A percentile compares a stretch with the other conserved stretches of the same genome.
Evolutionary conservation across 2,329 filamentous ascomycete genomes (phyloP).

Genomic region (Paraphaeosphaeria sporulosa): DNA sequence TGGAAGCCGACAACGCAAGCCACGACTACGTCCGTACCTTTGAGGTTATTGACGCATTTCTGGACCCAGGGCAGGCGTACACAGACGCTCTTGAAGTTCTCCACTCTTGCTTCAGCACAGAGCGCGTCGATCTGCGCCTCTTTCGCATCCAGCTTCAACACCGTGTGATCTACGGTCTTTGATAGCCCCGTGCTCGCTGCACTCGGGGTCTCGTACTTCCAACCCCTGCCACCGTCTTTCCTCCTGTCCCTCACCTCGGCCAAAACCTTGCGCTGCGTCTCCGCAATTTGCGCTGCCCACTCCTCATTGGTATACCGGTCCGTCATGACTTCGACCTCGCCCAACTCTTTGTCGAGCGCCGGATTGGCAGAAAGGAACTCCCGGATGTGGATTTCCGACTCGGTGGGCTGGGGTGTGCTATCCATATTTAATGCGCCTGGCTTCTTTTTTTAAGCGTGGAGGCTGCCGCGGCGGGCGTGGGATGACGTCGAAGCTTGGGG

Average conservation of each 20-base stretch:
- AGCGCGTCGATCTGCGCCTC: constrained; percentile 59
- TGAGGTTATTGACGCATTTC: constrained; percentile 58
- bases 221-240: constrained; percentile 21
- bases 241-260: constrained; percentile 38
- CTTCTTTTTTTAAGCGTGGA: constrained; percentile 16
- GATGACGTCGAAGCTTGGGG: constrained; percentile 19
- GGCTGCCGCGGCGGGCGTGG: constrained; percentile 15
- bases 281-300: constrained; percentile 52
- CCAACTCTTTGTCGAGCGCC: constrained; percentile 35
- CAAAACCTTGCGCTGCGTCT: constrained; percentile 42
- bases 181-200: constrained; percentile 42
- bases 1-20: constrained; percentile 68
- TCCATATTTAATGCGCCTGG: constrained; percentile 22
- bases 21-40: constrained; percentile 57
- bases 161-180: constrained; percentile 57
- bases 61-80: constrained; percentile 63
- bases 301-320: constrained; percentile 55
- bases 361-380: constrained; percentile 45
- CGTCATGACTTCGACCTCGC: constrained; percentile 46
- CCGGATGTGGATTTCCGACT: constrained; percentile 43
- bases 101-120: constrained; percentile 61
- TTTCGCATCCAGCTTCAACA: constrained; percentile 59
- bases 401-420: constrained; percentile 36
- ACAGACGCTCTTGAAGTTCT: constrained; percentile 63
- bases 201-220: constrained; percentile 35